Conservation (phyloP, 768 basidiomycete species). For the Calocera cornea region DNA sequence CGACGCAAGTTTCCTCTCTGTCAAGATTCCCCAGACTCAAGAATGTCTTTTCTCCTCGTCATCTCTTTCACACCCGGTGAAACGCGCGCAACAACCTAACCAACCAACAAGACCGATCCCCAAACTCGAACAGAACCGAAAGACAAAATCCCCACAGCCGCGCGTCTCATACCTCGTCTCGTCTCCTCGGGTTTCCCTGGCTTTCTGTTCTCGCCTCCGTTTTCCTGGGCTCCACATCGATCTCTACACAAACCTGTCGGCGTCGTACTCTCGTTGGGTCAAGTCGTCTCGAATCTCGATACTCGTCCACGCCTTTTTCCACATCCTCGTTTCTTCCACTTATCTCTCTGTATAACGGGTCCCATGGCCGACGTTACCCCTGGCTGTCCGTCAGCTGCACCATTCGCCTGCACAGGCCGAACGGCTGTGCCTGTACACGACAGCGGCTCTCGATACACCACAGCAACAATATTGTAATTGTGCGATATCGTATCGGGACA, state of each 20-base stretch:
- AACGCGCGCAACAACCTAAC: neutral
- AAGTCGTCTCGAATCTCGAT: neutral
- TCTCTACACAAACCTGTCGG: neutral
- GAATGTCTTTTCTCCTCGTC: neutral
- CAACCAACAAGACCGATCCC: conserved; percentile 2
- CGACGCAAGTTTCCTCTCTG: neutral
- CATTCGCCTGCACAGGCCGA: neutral
- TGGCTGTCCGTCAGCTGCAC: neutral
- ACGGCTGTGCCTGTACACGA: neutral
- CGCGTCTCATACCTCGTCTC: neutral
- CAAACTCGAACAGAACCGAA: neutral
- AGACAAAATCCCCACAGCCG: conserved; percentile 3
- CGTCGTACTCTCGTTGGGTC: conserved; percentile 1
- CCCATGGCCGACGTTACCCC: neutral
- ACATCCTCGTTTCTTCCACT: neutral
- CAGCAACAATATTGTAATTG: neutral
- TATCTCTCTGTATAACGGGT: neutral
- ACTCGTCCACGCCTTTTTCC: neutral
- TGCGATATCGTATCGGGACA: conserved; percentile 2
- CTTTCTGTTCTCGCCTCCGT: neutral
- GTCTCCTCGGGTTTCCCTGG: neutral
- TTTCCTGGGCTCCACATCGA: conserved; percentile 3
- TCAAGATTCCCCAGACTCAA: neutral
- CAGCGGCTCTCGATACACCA: neutral
- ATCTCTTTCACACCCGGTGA: conserved; percentile 2